Conservation (phyloP, 2,329 filamentous ascomycete species). For the Fusarium sp. region DNA sequence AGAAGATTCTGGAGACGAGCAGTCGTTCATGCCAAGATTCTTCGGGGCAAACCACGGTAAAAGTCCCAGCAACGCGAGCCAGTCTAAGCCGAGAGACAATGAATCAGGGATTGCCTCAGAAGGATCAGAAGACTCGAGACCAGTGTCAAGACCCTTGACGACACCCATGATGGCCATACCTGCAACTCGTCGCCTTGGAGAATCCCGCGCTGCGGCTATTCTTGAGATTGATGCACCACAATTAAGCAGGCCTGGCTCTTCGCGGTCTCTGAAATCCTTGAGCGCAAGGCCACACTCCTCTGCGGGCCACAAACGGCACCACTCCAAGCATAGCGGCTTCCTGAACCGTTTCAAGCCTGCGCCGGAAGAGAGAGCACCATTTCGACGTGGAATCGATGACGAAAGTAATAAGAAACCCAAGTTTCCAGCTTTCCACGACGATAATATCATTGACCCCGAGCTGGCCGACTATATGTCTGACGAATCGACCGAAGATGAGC, state of each 20-base stretch:
- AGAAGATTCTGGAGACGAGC: conserved; percentile 87
- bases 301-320: conserved; percentile 82
- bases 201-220: conserved; percentile 86
- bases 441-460: conserved; percentile 98
- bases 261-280: conserved; percentile 85
- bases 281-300: conserved; percentile 81
- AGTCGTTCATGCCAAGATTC: conserved; percentile 74
- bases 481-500: conserved; percentile 92
- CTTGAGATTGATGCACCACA: conserved; percentile 90
- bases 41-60: conserved; percentile 68
- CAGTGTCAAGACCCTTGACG: conserved; percentile 68
- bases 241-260: conserved; percentile 91
- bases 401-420: conserved; percentile 74
- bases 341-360: conserved; percentile 79
- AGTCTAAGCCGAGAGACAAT: conserved; percentile 56
- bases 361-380: conserved; percentile 86
- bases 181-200: conserved; percentile 74
- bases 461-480: conserved; percentile 96
- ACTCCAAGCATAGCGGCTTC: conserved; percentile 85
- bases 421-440: conserved; percentile 94
- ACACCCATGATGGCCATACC: conserved; percentile 80
- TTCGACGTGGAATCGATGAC: conserved; percentile 79
- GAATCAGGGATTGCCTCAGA: conserved; percentile 58
- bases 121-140: conserved; percentile 63
- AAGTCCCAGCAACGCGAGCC: conserved; percentile 50